Evolutionary conservation across 768 basidiomycete species (phyloP).

Genomic region (Rhodotorula babjevae): DNA sequence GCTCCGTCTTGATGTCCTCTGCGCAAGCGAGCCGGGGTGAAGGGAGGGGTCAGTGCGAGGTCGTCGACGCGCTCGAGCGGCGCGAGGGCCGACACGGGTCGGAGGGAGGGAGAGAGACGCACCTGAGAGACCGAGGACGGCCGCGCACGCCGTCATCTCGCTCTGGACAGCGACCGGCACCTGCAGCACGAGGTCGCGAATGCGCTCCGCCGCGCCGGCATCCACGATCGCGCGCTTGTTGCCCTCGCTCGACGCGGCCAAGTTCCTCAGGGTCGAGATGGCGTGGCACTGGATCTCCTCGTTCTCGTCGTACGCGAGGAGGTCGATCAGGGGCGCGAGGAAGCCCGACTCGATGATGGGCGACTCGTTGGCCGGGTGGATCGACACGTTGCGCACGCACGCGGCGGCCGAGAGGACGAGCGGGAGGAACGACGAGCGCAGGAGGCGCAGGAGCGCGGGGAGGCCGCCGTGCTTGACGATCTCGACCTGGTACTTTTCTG

Average conservation of each 20-base stretch:
- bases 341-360: conserved; percentile 99
- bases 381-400: conserved; percentile 97
- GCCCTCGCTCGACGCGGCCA: conserved; percentile 94
- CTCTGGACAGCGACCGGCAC: conserved; percentile 96
- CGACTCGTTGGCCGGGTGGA: conserved; percentile 96
- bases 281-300: conserved; percentile 99
- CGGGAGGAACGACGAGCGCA: conserved; percentile 94
- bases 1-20: conserved; percentile 95
- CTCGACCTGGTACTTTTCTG: conserved; percentile 97
- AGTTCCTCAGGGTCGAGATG: conserved; percentile 90
- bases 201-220: conserved; percentile 91
- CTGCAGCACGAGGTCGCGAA: conserved; percentile 90
- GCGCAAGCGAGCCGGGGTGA: not conserved
- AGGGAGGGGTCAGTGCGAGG: not conserved
- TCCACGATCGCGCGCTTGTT: conserved; percentile 98
- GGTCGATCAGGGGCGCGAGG: conserved; percentile 87
- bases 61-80: not conserved
- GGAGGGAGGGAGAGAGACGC: conserved; percentile 41
- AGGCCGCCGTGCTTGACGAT: conserved; percentile 95
- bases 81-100: too few species aligned
- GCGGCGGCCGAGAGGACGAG: conserved; percentile 97
- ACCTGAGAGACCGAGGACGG: conserved; percentile 93
- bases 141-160: conserved; percentile 99
- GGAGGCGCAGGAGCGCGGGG: conserved; percentile 80
- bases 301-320: conserved; percentile 96